Base-by-base conservation (phyloP, 768 basidiomycete species). In the Obba rivulosa region DNA sequence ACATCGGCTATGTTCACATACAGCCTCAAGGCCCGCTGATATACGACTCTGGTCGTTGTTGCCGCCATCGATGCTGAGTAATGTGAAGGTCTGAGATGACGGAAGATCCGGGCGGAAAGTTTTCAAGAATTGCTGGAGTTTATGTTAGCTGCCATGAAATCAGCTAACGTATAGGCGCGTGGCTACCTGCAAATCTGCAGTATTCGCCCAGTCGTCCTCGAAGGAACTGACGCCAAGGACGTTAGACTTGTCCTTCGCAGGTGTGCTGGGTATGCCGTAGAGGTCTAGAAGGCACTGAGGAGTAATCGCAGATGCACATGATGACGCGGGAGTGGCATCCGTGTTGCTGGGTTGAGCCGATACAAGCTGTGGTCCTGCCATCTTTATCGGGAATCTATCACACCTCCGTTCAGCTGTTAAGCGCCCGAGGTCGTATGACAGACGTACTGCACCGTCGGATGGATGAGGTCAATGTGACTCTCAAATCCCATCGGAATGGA, bases 21-120 rank as follows among this genome's bases (percentile, higher is more conserved):
- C 73, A 3, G 85, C 85, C 59, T 89, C 87, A 3, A 48, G 51
- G 1, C 85, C 84, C 22, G 84, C 79, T 17, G 66, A 57, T 11
- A 77, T 75, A 2, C 65, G 52, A 17, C 40, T 67, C 57, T 84
- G 79, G 53, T 72, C 49, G 54, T 82, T 72, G 14, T 41, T 24
- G n/a, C 66, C 66, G 8, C 58, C 57, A 44, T 66, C 63, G 20
- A 66, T 46, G n/a, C 46, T 55, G 4, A 58, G 49, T 2, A 57
- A 40, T 3, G 51, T 52, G 52, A 66, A 66, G 28, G 48, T 53
- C 16, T 56, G 58, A 11, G 47, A 45, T 9, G 53, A 43, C 8
- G 37, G 56, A 36, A 48, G 77, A 76, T 79, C 78, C 11, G 76
- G 53, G 13, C 77, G 67, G 65, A 73, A 81, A 8, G 53, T 46